phyloP scores from a whole-genome alignment of 352 stramenopile species.

The Pythium scleroteichum region DNA sequence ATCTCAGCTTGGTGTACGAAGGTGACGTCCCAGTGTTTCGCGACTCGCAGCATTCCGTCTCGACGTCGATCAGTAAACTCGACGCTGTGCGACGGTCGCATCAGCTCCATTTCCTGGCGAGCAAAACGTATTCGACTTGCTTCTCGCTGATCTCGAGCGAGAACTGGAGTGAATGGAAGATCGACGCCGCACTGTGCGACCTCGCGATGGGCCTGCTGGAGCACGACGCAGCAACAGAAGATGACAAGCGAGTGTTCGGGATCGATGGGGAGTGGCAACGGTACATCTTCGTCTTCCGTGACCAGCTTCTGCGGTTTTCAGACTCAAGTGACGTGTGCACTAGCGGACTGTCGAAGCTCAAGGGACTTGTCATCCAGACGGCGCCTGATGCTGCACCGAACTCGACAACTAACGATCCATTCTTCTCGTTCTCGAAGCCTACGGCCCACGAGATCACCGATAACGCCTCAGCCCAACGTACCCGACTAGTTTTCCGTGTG shows the following conservation, averaged over 20 bases:
- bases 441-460: not conserved
- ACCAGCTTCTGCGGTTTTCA: conserved; percentile 47
- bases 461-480: conserved; percentile 10
- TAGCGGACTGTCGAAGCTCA: conserved; percentile 35
- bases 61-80: conserved; percentile 6
- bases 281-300: conserved; percentile 58
- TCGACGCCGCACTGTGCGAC: conserved; percentile 38
- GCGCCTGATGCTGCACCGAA: not conserved
- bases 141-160: conserved; percentile 46
- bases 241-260: conserved; percentile 30
- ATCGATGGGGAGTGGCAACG: conserved; percentile 48
- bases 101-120: conserved; percentile 41
- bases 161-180: conserved; percentile 49
- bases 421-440: conserved; percentile 17
- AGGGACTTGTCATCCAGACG: conserved; percentile 28
- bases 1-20: conserved; percentile 64
- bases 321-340: conserved; percentile 25
- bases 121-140: conserved; percentile 48
- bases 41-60: no score
- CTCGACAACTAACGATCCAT: not conserved
- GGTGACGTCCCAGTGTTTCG: conserved; percentile 23
- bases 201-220: conserved; percentile 15
- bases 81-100: conserved; percentile 11
- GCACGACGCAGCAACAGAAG: not conserved
- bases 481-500: conserved; percentile 50